phyloP scores from a whole-genome alignment of 345 rosid species.

The Eucalyptus guilfoylei region DNA sequence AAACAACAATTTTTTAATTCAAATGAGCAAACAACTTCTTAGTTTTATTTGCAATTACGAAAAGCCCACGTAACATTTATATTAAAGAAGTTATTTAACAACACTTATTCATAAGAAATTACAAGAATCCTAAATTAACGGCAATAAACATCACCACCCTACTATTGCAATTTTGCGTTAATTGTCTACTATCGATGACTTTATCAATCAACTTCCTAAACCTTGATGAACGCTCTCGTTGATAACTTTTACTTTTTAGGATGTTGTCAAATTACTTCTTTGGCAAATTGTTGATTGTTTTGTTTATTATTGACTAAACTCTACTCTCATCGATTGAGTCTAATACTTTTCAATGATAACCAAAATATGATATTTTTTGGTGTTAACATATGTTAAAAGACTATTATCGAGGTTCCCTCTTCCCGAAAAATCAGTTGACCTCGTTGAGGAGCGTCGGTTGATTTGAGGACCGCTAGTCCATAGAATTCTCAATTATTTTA shows the following conservation, averaged over 20 bases:
- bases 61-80: neutral
- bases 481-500: neutral
- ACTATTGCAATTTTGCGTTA: fast-evolving
- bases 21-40: neutral
- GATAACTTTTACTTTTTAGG: neutral
- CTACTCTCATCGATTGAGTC: neutral
- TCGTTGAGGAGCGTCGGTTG: neutral
- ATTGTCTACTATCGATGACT: neutral
- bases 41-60: neutral
- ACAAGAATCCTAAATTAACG: neutral
- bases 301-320: neutral
- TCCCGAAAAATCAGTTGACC: neutral
- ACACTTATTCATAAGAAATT: neutral
- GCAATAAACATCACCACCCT: neutral
- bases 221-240: neutral
- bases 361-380: neutral
- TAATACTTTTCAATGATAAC: neutral
- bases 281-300: neutral
- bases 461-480: neutral
- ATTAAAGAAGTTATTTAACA: neutral
- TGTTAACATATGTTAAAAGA: neutral
- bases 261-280: neutral
- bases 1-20: neutral
- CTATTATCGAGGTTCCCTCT: neutral
- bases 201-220: neutral